Evolutionary conservation across 1,139 yeast genomes (phyloP).

Genomic region (Pichia sp.): DNA sequence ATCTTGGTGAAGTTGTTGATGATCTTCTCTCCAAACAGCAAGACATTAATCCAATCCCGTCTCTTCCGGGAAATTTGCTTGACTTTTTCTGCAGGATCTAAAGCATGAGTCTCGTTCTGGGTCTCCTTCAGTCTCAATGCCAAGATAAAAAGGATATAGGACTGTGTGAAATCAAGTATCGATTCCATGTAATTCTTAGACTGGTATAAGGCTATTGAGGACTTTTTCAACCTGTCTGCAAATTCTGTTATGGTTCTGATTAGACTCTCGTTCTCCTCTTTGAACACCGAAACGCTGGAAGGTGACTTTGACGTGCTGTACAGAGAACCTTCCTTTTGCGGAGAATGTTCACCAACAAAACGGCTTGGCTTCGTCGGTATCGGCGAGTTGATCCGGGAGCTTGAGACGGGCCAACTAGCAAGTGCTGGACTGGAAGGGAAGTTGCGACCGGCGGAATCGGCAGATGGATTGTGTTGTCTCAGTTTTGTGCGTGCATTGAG

Average conservation of each 20-base stretch:
- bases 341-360: not conserved
- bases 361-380: not conserved
- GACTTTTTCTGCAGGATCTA: not conserved
- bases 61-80: slow-evolving; percentile 12
- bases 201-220: slow-evolving; percentile 4
- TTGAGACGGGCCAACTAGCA: not conserved
- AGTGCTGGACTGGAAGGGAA: not conserved
- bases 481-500: slow-evolving; percentile 1
- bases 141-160: slow-evolving; percentile 9
- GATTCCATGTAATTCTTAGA: slow-evolving; percentile 5
- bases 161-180: slow-evolving; percentile 13
- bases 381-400: not conserved
- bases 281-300: not conserved
- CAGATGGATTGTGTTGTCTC: not conserved
- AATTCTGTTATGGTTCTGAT: not conserved
- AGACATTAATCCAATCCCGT: slow-evolving; percentile 20
- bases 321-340: not conserved
- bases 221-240: slow-evolving; percentile 11
- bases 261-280: not conserved
- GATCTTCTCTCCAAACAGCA: slow-evolving; percentile 14
- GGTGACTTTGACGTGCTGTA: not conserved
- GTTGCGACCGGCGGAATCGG: not conserved
- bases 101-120: not conserved
- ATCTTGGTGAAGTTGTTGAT: slow-evolving; percentile 17
- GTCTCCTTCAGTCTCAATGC: slow-evolving; percentile 10